Base-by-base conservation (phyloP, 306 rosid species). In the Vigna nakashimae region DNA sequence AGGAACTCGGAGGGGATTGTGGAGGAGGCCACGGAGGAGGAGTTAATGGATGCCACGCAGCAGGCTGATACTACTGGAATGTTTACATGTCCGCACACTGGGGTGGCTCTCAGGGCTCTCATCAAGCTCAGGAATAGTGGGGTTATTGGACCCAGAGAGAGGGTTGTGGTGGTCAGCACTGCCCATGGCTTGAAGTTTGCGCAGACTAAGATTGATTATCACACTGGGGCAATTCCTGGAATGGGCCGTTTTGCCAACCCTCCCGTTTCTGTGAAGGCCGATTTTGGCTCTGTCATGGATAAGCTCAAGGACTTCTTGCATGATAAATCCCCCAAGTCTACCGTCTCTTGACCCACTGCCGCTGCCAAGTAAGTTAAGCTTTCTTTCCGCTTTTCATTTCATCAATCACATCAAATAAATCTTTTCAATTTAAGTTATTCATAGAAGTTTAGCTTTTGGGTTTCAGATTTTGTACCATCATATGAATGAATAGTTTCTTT, bases 161-260 rank as follows among this genome's bases (percentile, higher is more conserved):
- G 88, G 81, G 92, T 91, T 0, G 98, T 93, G 58, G 98, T 93
- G 45, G 94, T 93, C 0, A 91, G 93, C 65, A 93, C 98, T 36
- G 98, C 98, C 0, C 98, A 93, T 75, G 96, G 96, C 7, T 75
- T 93, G 88, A 93, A 93, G 80, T 93, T 91, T 48, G 79, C 96
- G 0, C 91, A 82, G 69, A 77, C 75, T 57, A 82, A 82, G 86
- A 77, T 71, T 65, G 86, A 82, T 71, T 82, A 82, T 56, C 86
- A 82, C 9, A 72, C 82, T 6, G 75, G 82, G 2, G 11, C 8
- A 11, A 77, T 82, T n/a, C 50, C 71, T 5, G 82, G 82, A 1
- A 76, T 82, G 79, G 86, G 86, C 26, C 56, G 59, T 1, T 82
- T 7, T 46, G 75, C 82, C 1, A 82, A 82, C 38, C 86, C 86